phyloP scores from a whole-genome alignment of 1,284 basidiomycete genomes.

The Psilocybe mexicana region DNA sequence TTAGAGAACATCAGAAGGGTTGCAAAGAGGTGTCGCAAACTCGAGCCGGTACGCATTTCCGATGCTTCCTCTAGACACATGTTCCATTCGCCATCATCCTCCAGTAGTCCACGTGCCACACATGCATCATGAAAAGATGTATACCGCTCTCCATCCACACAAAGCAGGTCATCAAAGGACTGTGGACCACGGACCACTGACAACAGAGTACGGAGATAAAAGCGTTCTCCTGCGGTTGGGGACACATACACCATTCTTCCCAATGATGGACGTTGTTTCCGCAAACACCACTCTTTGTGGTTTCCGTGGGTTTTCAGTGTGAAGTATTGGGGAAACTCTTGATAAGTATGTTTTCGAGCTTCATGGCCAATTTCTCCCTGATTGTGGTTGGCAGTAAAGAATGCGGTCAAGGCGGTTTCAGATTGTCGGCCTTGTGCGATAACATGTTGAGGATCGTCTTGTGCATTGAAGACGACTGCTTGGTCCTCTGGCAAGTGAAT shows the following conservation, averaged over 20 bases:
- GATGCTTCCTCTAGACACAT: constrained; percentile 41
- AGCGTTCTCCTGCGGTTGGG: constrained; percentile 15
- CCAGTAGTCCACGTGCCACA: not conserved
- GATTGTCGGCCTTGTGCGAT: constrained; percentile 24
- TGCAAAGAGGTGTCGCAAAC: constrained; percentile 33
- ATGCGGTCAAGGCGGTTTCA: constrained; percentile 38
- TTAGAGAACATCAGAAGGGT: not conserved
- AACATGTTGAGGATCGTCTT: constrained; percentile 29
- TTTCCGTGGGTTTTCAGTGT: constrained; percentile 30
- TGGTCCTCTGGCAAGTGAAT: constrained; percentile 41
- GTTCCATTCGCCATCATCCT: constrained; percentile 42
- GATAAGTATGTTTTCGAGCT: constrained; percentile 35
- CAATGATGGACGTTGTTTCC: constrained; percentile 19
- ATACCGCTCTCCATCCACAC: constrained; percentile 5
- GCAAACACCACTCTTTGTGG: constrained; percentile 15
- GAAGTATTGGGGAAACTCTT: constrained; percentile 40
- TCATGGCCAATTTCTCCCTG: constrained; percentile 22
- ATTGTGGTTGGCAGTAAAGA: constrained; percentile 41
- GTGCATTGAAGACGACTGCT: constrained; percentile 33
- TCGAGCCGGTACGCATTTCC: constrained; percentile 37
- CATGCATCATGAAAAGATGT: not conserved
- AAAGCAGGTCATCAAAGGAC: constrained; percentile 13
- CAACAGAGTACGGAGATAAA: not conserved
- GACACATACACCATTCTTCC: constrained; percentile 39
- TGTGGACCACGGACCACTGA: not conserved